phyloP scores from a whole-genome alignment of 78 protist species.

The Dictyostelium firmibasis region DNA sequence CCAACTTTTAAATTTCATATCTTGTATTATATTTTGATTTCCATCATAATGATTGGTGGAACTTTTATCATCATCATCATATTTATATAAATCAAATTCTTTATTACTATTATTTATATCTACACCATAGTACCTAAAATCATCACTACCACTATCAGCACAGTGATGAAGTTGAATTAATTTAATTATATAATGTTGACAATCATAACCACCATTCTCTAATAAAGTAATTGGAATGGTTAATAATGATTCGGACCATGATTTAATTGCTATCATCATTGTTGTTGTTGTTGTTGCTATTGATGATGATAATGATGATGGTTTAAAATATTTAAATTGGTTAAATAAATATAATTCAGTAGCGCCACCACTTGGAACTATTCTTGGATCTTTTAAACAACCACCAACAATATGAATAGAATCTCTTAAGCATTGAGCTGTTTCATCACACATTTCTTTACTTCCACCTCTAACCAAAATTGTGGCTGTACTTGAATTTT shows the following conservation, averaged over 20 bases:
- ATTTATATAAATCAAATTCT: neutral
- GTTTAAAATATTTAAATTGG: neutral
- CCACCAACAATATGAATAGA: conserved; percentile 26
- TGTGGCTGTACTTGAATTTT: neutral
- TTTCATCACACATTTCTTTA: conserved; percentile 53
- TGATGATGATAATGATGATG: neutral
- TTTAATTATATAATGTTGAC: neutral
- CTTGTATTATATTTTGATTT: neutral
- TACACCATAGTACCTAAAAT: neutral
- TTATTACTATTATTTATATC: neutral
- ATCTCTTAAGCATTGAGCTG: conserved; percentile 30
- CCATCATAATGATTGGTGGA: no score
- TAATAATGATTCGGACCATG: conserved; percentile 24
- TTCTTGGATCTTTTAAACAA: conserved; percentile 12
- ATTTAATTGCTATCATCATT: neutral
- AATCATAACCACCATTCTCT: conserved; percentile 48
- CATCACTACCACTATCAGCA: no score
- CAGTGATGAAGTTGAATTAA: conserved; percentile 6
- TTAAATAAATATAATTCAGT: conserved; percentile 35
- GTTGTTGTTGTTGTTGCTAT: neutral
- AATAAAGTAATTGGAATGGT: conserved; percentile 38
- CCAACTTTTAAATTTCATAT: conserved; percentile 21
- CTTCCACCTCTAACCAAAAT: conserved; percentile 55
- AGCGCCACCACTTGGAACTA: conserved; percentile 25
- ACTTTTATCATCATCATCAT: neutral